These are phyloP conservation scores for Pseudisothecium myosuroides DNA, from an alignment of 225 moss, liverwort and hornwort genomes.

Conservation along the genomic window DNA sequence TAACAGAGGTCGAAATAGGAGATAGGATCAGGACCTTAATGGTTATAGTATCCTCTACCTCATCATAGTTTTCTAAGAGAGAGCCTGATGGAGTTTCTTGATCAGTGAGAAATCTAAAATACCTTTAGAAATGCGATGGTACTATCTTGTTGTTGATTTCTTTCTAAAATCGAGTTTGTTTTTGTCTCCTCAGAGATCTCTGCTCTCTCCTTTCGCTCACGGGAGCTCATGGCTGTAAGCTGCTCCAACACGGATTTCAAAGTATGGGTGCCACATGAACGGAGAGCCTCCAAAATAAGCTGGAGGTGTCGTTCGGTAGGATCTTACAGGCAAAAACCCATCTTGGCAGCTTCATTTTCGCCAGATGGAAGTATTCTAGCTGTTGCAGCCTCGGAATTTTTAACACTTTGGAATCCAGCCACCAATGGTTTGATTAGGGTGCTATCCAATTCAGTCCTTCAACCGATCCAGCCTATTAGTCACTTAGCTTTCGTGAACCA, in stretches of 20 bases:
- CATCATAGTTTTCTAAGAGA: neutral
- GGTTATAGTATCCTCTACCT: neutral
- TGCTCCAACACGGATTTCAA: constrained; percentile 54
- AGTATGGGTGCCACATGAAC: constrained; percentile 59
- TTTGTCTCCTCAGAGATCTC: constrained; percentile 37
- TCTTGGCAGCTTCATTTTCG: constrained; percentile 67
- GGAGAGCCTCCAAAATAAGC: constrained; percentile 6
- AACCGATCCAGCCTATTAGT: constrained; percentile 20
- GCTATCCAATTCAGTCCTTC: constrained; percentile 26
- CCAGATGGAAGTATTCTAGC: constrained; percentile 74
- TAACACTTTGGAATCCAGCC: constrained; percentile 86
- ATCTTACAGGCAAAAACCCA: constrained; percentile 54
- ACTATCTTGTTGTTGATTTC: neutral
- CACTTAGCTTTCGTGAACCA: constrained; percentile 63
- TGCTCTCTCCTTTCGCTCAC: constrained; percentile 48
- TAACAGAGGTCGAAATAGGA: neutral
- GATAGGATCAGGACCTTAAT: neutral
- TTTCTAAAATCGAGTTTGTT: neutral
- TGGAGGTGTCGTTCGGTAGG: constrained; percentile 97
- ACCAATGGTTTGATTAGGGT: constrained; percentile 66
- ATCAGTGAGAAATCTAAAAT: neutral
- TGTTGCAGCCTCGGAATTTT: constrained; percentile 56
- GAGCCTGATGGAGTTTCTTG: neutral
- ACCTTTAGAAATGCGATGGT: neutral
- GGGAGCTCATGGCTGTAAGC: constrained; percentile 66